Percentiles rank a stretch among this genome's conserved stretches.
These are phyloP conservation scores for Scheffersomyces amazonensis DNA, from an alignment of 805 yeast genomes.

Conservation along the genomic window DNA sequence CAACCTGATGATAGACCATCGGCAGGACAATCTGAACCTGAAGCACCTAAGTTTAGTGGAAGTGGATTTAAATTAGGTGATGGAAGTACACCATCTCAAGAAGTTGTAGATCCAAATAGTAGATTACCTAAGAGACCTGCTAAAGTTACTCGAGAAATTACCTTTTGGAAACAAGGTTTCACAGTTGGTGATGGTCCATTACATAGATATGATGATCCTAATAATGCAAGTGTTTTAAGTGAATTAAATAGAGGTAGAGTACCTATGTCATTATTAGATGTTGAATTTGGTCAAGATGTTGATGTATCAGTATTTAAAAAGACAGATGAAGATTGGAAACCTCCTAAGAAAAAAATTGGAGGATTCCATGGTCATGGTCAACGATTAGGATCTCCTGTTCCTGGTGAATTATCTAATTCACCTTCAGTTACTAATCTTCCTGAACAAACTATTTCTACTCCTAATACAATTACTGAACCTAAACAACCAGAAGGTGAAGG, in stretches of 20 bases:
- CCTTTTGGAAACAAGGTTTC: constrained; percentile 96
- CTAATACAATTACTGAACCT: constrained; percentile 16
- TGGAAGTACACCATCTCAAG: constrained; percentile 35
- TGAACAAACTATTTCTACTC: constrained; percentile 13
- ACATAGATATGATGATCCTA: constrained; percentile 87
- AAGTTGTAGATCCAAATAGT: constrained; percentile 28
- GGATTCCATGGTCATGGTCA: constrained; percentile 82
- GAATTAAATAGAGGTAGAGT: constrained; percentile 90
- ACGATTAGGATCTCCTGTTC: constrained; percentile 86
- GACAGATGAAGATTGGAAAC: constrained; percentile 73
- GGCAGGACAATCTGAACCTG: constrained; percentile 19
- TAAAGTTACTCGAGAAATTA: constrained; percentile 74
- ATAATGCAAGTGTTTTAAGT: constrained; percentile 71
- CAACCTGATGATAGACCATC: constrained; percentile 35
- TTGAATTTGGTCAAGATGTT: constrained; percentile 87
- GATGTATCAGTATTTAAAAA: constrained; percentile 84
- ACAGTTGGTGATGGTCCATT: constrained; percentile 90
- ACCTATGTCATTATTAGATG: constrained; percentile 78
- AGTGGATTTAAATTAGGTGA: constrained; percentile 54
- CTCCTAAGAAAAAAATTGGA: constrained; percentile 59
- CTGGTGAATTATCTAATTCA: constrained; percentile 57
- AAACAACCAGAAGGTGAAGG: constrained; percentile 41
- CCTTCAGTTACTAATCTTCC: constrained; percentile 7
- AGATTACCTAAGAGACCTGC: constrained; percentile 19
- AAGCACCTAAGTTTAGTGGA: constrained; percentile 40